These are phyloP conservation scores for Choiromyces venosus DNA, from an alignment of 495 filamentous ascomycete species.

Conservation along the genomic window DNA sequence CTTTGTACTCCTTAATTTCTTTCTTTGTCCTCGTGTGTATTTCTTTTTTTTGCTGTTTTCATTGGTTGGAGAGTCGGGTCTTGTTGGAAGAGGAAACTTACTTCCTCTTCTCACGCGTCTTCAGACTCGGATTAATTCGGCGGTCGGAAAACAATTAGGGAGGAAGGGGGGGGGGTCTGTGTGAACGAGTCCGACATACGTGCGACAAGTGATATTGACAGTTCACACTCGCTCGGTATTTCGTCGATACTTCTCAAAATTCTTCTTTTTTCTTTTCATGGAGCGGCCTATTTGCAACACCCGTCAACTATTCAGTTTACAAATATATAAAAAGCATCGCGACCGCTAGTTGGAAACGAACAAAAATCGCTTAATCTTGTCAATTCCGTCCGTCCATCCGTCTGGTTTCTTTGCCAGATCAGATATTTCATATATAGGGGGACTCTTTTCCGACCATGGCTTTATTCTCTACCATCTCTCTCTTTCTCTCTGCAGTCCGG, in stretches of 20 bases:
- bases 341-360: slow-evolving; percentile 1
- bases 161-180: neutral
- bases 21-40: neutral
- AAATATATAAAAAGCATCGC: slow-evolving; percentile 5
- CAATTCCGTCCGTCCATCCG: neutral
- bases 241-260: slow-evolving; percentile 2
- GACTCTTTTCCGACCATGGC: neutral
- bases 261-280: slow-evolving; percentile 5
- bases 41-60: neutral
- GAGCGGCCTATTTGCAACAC: slow-evolving; percentile 5
- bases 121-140: slow-evolving; percentile 4
- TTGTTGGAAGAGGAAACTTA: slow-evolving; percentile 3
- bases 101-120: slow-evolving; percentile 2
- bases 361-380: slow-evolving; percentile 1
- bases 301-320: slow-evolving; percentile 2
- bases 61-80: neutral
- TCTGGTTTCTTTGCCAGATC: neutral
- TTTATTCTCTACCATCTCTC: neutral
- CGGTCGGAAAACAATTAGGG: neutral
- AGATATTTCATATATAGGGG: neutral
- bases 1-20: slow-evolving; percentile 1
- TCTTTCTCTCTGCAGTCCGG: neutral
- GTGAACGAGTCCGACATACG: slow-evolving; percentile 1
- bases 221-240: slow-evolving; percentile 3
- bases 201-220: neutral